Evolutionary conservation across 176 grass and related monocot species (phyloP), one percentile per base, ranked within the genome.

Genomic region (Ensete glaucum): DNA sequence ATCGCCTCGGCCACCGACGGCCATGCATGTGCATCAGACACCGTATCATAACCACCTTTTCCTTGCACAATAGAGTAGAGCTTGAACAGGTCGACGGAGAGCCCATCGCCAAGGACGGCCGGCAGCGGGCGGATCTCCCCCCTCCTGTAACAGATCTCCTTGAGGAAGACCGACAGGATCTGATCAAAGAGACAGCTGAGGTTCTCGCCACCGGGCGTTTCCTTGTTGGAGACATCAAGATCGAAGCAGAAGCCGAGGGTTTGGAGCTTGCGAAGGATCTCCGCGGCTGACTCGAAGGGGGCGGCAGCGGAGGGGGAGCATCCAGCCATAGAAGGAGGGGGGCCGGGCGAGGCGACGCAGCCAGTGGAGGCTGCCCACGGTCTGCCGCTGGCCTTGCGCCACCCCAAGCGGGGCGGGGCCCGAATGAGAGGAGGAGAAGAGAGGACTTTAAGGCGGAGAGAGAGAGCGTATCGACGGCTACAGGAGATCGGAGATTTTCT

Each of bases 221-320:
- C 56, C 51, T 51, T 34, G 53, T 16, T 11, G 54, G 79, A 59
- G 59, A 69, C 63, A 64, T 84, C 62, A 26, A 87, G 72, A 13
- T 74, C 53, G 0, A 12, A 17, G 14, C 86, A 82, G 79, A 66
- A 67, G 23, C 82, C 82, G 9, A 27, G 29, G 21, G 26, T 71
- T 1, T 70, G 79, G 13, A 90, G 88, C 50, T 77, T 53, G 62
- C 16, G 53, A 27, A 90, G 67, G 72, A 90, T 65, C 60, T 50
- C 13, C 5, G 51, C 54, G 22, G 82, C 67, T 13, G 62, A 52
- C 54, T 67, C 15, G 22, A 26, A 25, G 24, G 72, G 25, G 14
- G 72, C 25, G 53, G 53, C 11, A 15, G 72, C 8, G 25, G 72
- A 14, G 53, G 16, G 9, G 24, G 53, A 24, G 16, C 53, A 56